Conservation (phyloP, 805 yeast genomes). For the Hanseniaspora clermontiae region DNA sequence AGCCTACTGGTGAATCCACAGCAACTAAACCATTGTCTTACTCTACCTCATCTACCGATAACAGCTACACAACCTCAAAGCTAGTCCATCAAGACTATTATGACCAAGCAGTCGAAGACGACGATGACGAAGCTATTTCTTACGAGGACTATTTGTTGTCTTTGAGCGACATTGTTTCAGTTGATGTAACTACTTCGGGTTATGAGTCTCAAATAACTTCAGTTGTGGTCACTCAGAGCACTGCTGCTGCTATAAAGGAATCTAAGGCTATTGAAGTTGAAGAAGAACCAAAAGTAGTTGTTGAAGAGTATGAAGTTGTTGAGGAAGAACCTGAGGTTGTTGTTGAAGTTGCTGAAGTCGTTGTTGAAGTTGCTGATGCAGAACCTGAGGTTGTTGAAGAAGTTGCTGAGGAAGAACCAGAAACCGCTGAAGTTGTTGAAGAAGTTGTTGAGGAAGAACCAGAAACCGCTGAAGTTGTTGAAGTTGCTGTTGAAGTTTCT, state of each 20-base stretch:
- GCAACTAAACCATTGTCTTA: not conserved
- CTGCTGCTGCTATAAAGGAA: not conserved
- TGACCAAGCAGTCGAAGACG: not conserved
- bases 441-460: not conserved
- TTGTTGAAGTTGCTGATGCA: not conserved
- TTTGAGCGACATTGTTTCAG: constrained; percentile 8
- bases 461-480: not conserved
- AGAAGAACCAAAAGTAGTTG: not conserved
- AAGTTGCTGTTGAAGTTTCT: not conserved
- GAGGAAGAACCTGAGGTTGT: too few relatives aligned
- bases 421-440: not conserved
- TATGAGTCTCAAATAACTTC: constrained; percentile 1
- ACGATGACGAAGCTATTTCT: not conserved
- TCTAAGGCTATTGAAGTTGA: not conserved
- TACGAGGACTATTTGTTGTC: constrained; percentile 6
- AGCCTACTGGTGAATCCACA: not conserved
- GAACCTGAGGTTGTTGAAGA: not conserved
- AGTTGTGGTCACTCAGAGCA: not conserved
- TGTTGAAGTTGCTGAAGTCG: not conserved
- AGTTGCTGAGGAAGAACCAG: not conserved
- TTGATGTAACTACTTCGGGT: constrained; percentile 2
- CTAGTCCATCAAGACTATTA: not conserved
- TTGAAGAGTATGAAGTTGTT: not conserved
- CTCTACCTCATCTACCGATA: not conserved
- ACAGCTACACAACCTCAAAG: not conserved